These are phyloP conservation scores for Naganishia sp. DNA, from an alignment of 1,284 basidiomycete genomes.

Conservation along the genomic window DNA sequence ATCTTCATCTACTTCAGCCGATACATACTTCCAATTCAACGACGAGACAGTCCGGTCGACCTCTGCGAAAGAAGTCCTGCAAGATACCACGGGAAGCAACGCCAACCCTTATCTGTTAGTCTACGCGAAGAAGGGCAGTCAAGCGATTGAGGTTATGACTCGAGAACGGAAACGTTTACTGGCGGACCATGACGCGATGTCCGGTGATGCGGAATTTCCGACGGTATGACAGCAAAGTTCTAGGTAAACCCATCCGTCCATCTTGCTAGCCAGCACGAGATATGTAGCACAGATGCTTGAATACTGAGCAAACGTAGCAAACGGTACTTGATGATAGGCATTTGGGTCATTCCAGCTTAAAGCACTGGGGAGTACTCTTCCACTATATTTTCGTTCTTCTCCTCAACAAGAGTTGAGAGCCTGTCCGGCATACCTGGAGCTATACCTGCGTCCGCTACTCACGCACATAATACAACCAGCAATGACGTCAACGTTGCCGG, in stretches of 20 bases:
- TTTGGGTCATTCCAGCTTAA: no score
- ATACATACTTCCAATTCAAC: conserved; percentile 94
- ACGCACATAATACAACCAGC: no score
- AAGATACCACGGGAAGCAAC: conserved; percentile 47
- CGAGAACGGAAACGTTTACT: conserved; percentile 12
- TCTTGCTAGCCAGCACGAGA: not conserved
- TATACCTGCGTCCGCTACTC: no score
- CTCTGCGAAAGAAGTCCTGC: conserved; percentile 45
- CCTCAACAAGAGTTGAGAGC: no score
- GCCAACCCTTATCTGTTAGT: conserved; percentile 54
- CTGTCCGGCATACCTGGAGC: no score
- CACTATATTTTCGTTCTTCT: no score
- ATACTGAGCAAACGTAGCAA: no score
- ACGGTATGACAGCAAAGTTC: not conserved
- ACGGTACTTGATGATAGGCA: no score
- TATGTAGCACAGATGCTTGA: no score
- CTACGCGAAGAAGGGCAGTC: conserved; percentile 49
- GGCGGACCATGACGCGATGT: not conserved
- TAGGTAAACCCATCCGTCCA: not conserved
- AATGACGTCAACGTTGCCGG: no score
- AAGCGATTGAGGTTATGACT: conserved; percentile 23
- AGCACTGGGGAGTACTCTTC: no score
- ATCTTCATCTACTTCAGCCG: conserved; percentile 49
- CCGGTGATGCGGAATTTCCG: not conserved
- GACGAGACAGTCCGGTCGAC: conserved; percentile 71